Evolutionary conservation across 2,329 filamentous ascomycete species (phyloP).

Genomic region (Fusarium bulbicola): DNA sequence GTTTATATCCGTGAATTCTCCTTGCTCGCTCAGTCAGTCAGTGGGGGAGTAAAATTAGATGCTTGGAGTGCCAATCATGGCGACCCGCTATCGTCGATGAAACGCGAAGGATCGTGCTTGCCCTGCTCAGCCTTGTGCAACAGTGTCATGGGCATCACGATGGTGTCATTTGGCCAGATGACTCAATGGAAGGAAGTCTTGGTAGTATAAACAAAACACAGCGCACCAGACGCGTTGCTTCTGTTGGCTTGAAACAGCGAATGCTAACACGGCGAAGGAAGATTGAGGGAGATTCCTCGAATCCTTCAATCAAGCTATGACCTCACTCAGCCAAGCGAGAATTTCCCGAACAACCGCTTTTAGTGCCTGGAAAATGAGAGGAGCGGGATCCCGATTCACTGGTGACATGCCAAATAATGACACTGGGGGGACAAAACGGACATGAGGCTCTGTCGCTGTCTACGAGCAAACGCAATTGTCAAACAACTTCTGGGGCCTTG

Average conservation of each 20-base stretch:
- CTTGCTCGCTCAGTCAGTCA: background rate
- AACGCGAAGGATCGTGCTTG: conserved; percentile 14
- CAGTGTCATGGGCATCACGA: background rate
- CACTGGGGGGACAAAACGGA: fast-evolving
- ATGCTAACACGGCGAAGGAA: background rate
- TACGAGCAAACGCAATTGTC: background rate
- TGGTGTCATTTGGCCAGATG: background rate
- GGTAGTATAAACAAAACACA: background rate
- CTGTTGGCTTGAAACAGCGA: background rate
- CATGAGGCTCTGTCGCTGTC: background rate
- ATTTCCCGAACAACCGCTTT: background rate
- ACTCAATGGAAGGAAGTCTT: background rate
- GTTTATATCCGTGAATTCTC: background rate
- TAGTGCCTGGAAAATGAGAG: background rate
- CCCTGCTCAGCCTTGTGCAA: background rate
- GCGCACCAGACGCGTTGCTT: background rate
- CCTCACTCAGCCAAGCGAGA: background rate
- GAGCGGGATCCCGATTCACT: background rate
- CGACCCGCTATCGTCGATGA: background rate
- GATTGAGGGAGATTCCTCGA: background rate
- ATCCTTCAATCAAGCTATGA: background rate
- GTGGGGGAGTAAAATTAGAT: conserved; percentile 1
- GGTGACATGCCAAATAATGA: background rate
- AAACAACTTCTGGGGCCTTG: background rate
- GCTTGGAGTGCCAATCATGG: background rate